Conservation (phyloP, 2,329 filamentous ascomycete genomes). For the Graphilbum sp. region DNA sequence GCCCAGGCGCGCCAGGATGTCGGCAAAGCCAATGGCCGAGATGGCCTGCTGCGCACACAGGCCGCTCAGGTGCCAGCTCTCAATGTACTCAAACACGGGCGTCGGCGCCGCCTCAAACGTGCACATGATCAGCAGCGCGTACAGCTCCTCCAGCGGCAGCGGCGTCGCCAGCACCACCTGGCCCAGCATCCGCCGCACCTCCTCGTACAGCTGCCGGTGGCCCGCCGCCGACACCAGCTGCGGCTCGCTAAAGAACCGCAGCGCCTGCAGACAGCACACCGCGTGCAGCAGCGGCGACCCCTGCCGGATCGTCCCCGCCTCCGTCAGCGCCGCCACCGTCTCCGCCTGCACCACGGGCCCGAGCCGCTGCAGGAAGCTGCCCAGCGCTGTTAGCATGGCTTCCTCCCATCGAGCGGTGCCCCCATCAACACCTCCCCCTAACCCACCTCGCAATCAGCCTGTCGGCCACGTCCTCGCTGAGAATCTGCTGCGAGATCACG, state of each 20-base stretch:
- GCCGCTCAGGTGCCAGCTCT: not conserved
- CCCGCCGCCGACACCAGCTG: not conserved
- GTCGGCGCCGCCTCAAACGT: not conserved
- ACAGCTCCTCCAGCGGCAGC: not conserved
- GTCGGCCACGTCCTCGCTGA: not conserved
- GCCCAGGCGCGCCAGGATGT: not conserved
- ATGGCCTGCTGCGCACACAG: not conserved
- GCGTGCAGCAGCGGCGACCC: not conserved
- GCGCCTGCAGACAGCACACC: not conserved
- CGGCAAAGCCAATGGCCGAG: not conserved
- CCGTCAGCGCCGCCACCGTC: not conserved
- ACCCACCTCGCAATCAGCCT: not conserved
- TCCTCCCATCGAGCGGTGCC: too few relatives aligned
- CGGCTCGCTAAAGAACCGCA: not conserved
- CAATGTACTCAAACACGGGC: not conserved
- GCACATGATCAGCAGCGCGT: not conserved
- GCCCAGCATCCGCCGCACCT: not conserved
- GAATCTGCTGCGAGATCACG: not conserved
- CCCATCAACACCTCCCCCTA: too few relatives aligned
- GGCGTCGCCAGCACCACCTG: not conserved
- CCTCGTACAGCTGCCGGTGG: not conserved
- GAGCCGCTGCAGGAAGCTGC: not conserved
- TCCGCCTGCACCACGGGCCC: not conserved
- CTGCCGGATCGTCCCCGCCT: not conserved
- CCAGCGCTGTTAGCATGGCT: too few relatives aligned